Evolutionary conservation across 1,284 basidiomycete species (phyloP), one percentile per base, ranked within the genome.

Genomic region (Phenoliferia sp.): DNA sequence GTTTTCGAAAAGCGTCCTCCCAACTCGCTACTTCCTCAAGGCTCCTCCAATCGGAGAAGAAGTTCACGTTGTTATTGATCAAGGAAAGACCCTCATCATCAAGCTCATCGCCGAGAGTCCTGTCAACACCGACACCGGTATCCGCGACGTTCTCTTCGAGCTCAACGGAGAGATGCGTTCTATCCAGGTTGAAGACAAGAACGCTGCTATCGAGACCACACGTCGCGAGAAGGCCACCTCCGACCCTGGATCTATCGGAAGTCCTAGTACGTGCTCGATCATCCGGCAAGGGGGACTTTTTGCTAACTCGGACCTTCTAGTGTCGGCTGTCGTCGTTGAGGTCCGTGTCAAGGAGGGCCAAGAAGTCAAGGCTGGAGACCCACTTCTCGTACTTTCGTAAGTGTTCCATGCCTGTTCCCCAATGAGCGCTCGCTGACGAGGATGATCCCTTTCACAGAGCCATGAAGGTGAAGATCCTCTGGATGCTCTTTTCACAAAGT

Each of bases 111-210:
- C 96, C 52, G 86, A 96, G 63, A 94, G 95, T 35, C 90, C 93
- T 69, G 89, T 99, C 69, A 89, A 97, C 71, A 87, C 92, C 79
- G 89, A 89, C 64, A 90, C 87, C 75, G 93, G 94, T 60, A 90
- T 91, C 76, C 88, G 96, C 76, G 95, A 98, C 79, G 92, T 96
- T 74, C 97, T 93, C 91, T 97, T 98, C 78, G 96, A 99, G 84
- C 90, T 95, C 71, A 96, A 96, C 78, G 93, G 92, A 79, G 93
- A 95, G 84, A 90, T 90, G 75, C 92, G 94, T 76, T 92, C 94
- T 35, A 91, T 97, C 52, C 85, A 91, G 68, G 90, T 99, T 67
- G 90, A 95, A 77, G 96, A 99, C 83, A 91, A 90, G 80, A 92
- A 90, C 78, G 96, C 94, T 54, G 94, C 95, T 22, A 92, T 97